Evolutionary conservation across 257 asterid genomes (phyloP).

Genomic region (Solanum chaucha): DNA sequence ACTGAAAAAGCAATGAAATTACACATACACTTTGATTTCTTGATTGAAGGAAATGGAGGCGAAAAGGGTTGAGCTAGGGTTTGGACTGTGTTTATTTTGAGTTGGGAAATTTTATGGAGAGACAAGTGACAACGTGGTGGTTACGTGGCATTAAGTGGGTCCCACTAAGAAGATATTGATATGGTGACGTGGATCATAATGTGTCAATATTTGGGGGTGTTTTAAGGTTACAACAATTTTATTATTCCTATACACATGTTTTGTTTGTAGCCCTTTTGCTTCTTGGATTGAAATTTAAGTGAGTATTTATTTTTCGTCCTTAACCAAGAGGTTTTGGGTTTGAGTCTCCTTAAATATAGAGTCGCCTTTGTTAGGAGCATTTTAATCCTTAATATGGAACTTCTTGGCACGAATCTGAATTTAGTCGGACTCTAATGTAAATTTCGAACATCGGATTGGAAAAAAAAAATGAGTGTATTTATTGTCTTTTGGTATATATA

Average conservation of each 20-base stretch:
- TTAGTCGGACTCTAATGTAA: too few relatives aligned
- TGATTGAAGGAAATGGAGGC: neutral
- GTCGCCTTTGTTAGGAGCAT: too few relatives aligned
- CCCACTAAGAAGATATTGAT: neutral
- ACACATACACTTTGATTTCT: neutral
- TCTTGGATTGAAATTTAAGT: neutral
- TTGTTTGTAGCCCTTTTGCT: neutral
- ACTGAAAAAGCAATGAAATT: neutral
- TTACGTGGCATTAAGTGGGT: neutral
- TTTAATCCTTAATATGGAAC: rapidly evolving
- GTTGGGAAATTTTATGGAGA: neutral
- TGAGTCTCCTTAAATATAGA: too few relatives aligned
- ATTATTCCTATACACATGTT: neutral
- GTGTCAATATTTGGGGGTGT: neutral
- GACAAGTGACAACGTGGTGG: neutral
- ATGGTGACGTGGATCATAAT: neutral
- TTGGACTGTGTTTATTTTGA: neutral
- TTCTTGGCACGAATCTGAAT: rapidly evolving
- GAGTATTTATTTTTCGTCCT: neutral
- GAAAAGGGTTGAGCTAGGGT: slow-evolving; percentile 20
- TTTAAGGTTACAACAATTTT: neutral
- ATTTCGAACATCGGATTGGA: rapidly evolving
- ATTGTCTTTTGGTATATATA: too few relatives aligned
- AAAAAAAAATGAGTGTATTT: too few relatives aligned
- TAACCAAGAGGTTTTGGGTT: rapidly evolving